Evolutionary conservation across 2,329 filamentous ascomycete species (phyloP), one percentile per base, ranked within the genome.

Genomic region (Sclerotinia nivalis): DNA sequence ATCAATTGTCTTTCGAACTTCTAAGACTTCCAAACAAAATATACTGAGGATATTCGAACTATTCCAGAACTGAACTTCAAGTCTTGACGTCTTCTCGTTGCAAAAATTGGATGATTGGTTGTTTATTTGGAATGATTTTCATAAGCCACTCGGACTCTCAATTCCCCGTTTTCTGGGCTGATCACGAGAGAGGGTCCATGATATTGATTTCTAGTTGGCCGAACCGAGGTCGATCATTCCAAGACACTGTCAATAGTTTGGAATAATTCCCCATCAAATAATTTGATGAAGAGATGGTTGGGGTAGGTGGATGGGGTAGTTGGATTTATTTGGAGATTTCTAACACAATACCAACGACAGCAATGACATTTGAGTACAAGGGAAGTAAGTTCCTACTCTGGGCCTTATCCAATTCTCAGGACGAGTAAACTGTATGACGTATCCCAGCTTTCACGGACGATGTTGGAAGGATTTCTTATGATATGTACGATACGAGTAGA

Each of bases 81-180:
- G 45, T 28, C 25, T 49, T 43, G 61, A 22, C 47, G 47, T 64
- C 61, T 37, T 43, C 65, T 34, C 25, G 37, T 43, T 62, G 13
- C 31, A 68, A 50, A n/a, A 66, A 56, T 31, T 37, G 49, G 52
- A 34, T 69, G 58, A 64, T 64, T 55, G 56, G 45, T n/a, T 40
- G 28, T 69, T 61, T 52, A 54, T 66, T 15, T 61, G 5, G 40
- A 61, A 52, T 22, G 55, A 40, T 47, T 65, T 65, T 65, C 61
- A 47, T 47, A 43, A 69, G 59, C 67, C 67, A 65, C 67, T 69
- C 67, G 67, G 67, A 65, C 59, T 22, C 61, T 69, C 37, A 47
- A 9, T 56, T 40, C 67, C 50, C 67, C 59, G 47, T 69, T 65
- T 47, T 49, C 49, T 69, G 25, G 67, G 59, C 49, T 65, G 59